Percentiles rank a stretch among this genome's conserved stretches.
Conservation (phyloP, 2,329 filamentous ascomycete species). For the Knoxdaviesia capensis region DNA sequence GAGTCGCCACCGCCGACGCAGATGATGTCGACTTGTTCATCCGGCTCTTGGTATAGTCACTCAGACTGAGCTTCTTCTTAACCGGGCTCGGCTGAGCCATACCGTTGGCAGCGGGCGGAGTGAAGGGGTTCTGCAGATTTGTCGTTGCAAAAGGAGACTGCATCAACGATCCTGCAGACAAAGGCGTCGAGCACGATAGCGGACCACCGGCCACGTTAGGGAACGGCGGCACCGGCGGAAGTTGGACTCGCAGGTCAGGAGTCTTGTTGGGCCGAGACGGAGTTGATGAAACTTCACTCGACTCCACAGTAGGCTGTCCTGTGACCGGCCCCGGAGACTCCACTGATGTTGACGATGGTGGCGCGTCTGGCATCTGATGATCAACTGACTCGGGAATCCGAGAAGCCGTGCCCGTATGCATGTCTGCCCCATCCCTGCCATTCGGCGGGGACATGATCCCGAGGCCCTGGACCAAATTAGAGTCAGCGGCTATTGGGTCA, state of each 20-base stretch:
- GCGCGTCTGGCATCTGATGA: too few species aligned
- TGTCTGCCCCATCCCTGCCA: too few species aligned
- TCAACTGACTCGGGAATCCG: too few species aligned
- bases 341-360: too few species aligned
- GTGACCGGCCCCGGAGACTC: too few species aligned
- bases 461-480: too few species aligned
- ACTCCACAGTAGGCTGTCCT: too few species aligned
- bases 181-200: constrained; percentile 21
- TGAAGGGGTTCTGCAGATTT: constrained; percentile 21
- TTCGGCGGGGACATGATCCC: too few species aligned
- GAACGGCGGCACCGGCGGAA: constrained; percentile 34
- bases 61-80: constrained; percentile 47
- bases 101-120: constrained; percentile 20
- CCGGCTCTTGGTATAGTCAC: constrained; percentile 41
- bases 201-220: constrained; percentile 16
- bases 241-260: constrained; percentile 29
- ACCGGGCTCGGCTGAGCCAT: constrained; percentile 34
- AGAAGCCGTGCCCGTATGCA: too few species aligned
- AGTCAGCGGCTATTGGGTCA: too few species aligned
- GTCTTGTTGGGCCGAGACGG: constrained; percentile 12
- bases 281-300: too few species aligned
- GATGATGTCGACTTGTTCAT: constrained; percentile 30
- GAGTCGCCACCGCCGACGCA: constrained; percentile 8
- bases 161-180: constrained; percentile 21
- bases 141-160: constrained; percentile 29